Base-by-base conservation (phyloP, 768 basidiomycete species). In the Amanita inopinata region DNA sequence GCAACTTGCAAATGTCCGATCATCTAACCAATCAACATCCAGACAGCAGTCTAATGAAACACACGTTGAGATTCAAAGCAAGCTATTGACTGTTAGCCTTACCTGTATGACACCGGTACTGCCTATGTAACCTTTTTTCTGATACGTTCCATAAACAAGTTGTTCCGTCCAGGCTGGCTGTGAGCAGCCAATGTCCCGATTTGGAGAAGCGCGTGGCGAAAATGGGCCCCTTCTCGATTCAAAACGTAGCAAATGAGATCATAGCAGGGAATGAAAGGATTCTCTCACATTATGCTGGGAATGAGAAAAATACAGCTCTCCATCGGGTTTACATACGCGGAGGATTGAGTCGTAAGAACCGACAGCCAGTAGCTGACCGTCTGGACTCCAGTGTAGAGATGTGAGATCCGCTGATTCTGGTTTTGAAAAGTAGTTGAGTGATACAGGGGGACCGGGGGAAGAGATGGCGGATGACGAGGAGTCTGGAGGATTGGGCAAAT, bases 1-100 rank as follows among this genome's bases (percentile, higher is more conserved):
- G 52, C 80, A 80, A 38, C 75, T 84, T 19, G 74, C 82, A 50
- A 88, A 89, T 2, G 70, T 72, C 15, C 71, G 67, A 12, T 84
- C 78, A 41, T 76, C 72, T 12, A 89, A 49, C 87, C 87, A 90
- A 43, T 84, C 85, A 8, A 83, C 71, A 53, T 90, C 87, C 53
- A 90, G 58, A 57, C 85, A 87, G 52, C 83, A 84, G 56, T 78
- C 84, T 46, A 31, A 38, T 15, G 14, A 27, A 33, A 25, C 24
- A 36, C 35, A 31, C 3, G 35, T 31, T 28, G 18, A 30, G 33
- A 3, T 19, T 38, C 43, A 34, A 30, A 45, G 36, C 22, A 22
- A 46, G 37, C 7, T 10, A n/a, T 33, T 37, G 33, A 46, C 40
- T 20, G 30, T 42, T 8, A 19, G n/a, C 46, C 56, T 49, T 54